These are phyloP conservation scores for Solanum ossicruentum DNA, from an alignment of 257 asterid genomes.

Conservation along the genomic window DNA sequence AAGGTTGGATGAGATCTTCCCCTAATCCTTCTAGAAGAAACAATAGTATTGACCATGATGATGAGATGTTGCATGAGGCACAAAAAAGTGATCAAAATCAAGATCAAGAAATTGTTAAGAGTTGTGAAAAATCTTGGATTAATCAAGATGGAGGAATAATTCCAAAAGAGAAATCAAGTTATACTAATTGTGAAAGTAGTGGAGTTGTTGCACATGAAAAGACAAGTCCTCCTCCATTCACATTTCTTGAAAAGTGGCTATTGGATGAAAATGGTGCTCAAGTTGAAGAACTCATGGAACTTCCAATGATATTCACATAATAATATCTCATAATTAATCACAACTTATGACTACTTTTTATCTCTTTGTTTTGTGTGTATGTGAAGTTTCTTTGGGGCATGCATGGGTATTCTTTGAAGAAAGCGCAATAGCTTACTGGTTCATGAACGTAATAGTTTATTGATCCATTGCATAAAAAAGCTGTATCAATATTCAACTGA, in stretches of 20 bases:
- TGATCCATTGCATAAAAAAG: too few species aligned
- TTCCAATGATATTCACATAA: conserved; percentile 48
- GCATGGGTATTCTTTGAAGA: neutral
- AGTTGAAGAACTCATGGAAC: conserved; percentile 53
- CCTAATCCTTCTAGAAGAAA: conserved; percentile 9
- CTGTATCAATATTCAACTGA: neutral
- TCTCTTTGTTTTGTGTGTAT: neutral
- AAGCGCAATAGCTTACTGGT: neutral
- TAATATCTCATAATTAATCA: neutral
- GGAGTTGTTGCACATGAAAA: conserved; percentile 18
- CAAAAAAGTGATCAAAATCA: neutral
- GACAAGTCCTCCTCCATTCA: conserved; percentile 40
- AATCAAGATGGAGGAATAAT: neutral
- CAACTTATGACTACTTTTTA: neutral
- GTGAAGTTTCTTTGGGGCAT: neutral
- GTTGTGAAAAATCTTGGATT: neutral
- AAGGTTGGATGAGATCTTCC: conserved; percentile 93
- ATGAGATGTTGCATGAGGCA: neutral
- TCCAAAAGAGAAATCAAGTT: conserved; percentile 14
- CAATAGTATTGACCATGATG: neutral
- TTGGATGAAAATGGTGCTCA: conserved; percentile 66
- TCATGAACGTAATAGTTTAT: neutral
- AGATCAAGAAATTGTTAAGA: neutral
- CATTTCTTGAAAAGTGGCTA: conserved; percentile 83
- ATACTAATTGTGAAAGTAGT: conserved; percentile 22